A percentile compares a stretch with the other conserved stretches of the same genome.
Conservation (phyloP, 2,329 filamentous ascomycete genomes). For the Anthostomella pinea region DNA sequence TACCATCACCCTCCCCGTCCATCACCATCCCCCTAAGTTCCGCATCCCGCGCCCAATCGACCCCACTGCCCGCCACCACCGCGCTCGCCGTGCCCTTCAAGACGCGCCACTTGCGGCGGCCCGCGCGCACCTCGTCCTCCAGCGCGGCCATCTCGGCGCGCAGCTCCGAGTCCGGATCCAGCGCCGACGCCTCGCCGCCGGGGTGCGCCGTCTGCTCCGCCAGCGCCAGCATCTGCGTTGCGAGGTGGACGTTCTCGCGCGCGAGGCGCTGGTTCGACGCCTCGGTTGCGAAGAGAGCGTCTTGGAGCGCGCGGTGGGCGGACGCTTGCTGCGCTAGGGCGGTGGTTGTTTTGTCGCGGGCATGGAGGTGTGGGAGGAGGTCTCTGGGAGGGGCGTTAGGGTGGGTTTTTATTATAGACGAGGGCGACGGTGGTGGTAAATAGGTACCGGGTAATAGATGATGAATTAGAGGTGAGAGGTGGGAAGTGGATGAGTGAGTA, state of each 20-base stretch:
- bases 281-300: conserved; percentile 55
- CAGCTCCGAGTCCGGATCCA: conserved; percentile 50
- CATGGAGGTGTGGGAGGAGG: conserved; percentile 62
- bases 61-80: conserved; percentile 74
- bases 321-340: conserved; percentile 58
- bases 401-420: no score
- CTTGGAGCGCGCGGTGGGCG: conserved; percentile 48
- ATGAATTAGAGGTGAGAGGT: not conserved
- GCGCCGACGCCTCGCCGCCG: conserved; percentile 47
- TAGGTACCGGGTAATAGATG: not conserved
- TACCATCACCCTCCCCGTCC: conserved; percentile 56
- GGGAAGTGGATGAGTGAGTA: not conserved
- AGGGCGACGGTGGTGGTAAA: no score
- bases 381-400: no score
- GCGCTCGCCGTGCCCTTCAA: conserved; percentile 79
- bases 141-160: conserved; percentile 55
- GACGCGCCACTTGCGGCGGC: conserved; percentile 66
- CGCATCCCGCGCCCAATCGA: conserved; percentile 75
- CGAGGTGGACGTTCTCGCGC: conserved; percentile 60
- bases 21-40: conserved; percentile 68
- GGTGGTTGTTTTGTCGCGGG: conserved; percentile 66
- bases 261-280: conserved; percentile 55
- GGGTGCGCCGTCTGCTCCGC: conserved; percentile 55
- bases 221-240: conserved; percentile 61
- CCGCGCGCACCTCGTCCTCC: conserved; percentile 58